These are phyloP conservation scores for Ustilago nuda DNA, from an alignment of 1,284 basidiomycete species.

Conservation along the genomic window DNA sequence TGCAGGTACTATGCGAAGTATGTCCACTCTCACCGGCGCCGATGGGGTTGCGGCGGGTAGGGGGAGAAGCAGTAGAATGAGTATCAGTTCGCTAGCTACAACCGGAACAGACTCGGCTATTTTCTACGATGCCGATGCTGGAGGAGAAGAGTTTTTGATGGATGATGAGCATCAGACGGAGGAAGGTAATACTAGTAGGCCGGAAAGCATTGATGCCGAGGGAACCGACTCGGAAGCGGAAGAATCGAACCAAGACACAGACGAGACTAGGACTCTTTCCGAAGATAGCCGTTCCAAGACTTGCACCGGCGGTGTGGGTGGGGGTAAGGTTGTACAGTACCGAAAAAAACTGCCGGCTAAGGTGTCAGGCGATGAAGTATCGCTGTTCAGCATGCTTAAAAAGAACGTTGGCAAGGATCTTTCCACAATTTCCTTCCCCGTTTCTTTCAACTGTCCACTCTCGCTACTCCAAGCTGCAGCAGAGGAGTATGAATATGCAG, in stretches of 20 bases:
- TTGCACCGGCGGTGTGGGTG: conserved; percentile 6
- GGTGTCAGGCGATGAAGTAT: conserved; percentile 81
- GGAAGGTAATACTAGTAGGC: conserved; percentile 49
- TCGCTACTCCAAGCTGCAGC: conserved; percentile 66
- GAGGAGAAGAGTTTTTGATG: conserved; percentile 48
- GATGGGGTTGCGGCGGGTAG: neutral
- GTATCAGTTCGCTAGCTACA: conserved; percentile 53
- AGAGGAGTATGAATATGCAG: conserved; percentile 69
- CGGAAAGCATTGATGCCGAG: conserved; percentile 59
- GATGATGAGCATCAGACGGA: conserved; percentile 52
- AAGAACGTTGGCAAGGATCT: conserved; percentile 78
- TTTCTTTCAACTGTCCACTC: conserved; percentile 69
- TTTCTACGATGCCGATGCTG: conserved; percentile 66
- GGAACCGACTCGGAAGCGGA: conserved; percentile 68
- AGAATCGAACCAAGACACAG: conserved; percentile 35
- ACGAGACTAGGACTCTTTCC: conserved; percentile 35
- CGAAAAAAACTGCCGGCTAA: conserved; percentile 74
- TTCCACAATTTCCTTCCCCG: conserved; percentile 68
- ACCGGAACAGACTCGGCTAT: conserved; percentile 58
- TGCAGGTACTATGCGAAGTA: conserved; percentile 53
- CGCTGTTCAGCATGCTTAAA: conserved; percentile 84
- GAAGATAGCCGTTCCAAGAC: neutral
- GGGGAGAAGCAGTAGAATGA: conserved; percentile 36
- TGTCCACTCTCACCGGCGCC: conserved; percentile 29
- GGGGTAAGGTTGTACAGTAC: conserved; percentile 44